Base-by-base conservation (phyloP, 345 rosid species). In the Hypericum perforatum region DNA sequence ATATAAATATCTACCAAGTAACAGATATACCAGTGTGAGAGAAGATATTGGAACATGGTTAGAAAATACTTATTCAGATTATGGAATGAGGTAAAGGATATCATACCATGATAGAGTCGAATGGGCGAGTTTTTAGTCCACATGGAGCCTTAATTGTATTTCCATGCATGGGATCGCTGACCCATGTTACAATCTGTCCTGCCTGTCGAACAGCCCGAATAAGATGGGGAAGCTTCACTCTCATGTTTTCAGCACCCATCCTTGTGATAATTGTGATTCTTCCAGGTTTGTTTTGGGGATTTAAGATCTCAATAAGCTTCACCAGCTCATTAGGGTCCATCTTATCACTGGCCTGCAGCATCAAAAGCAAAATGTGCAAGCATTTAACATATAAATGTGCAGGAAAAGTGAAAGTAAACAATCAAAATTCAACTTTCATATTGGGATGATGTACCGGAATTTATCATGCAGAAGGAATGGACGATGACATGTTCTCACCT, bases 81-180 rank as follows among this genome's bases (percentile, higher is more conserved):
- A 22, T 22, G 32, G 32, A 1, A 22, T 22, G 32, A 22, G 32
- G 32, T 22, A 22, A 22, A 22, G 32, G 32, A 22, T 22, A 22
- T 22, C 37, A 40, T 40, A 83, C 91, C 86, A 73, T 70, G 69
- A 88, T 88, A 62, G 96, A 57, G 79, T 88, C 96, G 5, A 88
- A 88, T 7, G 96, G 95, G 38, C 96, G 91, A 61, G 95, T 88
- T 75, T 88, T 88, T 54, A 88, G 85, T 63, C 96, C 96, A 8
- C 88, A 82, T n/a, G 96, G 96, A 69, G 95, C 94, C 75, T 88
- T 88, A 46, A 88, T 85, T 66, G 96, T 88, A 85, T 88, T 88
- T 56, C 96, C 96, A 43, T 88, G 96, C 96, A 88, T 85, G 47
- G 96, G 96, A 70, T 88, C 96, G 63, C 94, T 85, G 62, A 88